phyloP scores from a whole-genome alignment of 1,139 yeast species.

The Magnusiomyces paraingens region DNA sequence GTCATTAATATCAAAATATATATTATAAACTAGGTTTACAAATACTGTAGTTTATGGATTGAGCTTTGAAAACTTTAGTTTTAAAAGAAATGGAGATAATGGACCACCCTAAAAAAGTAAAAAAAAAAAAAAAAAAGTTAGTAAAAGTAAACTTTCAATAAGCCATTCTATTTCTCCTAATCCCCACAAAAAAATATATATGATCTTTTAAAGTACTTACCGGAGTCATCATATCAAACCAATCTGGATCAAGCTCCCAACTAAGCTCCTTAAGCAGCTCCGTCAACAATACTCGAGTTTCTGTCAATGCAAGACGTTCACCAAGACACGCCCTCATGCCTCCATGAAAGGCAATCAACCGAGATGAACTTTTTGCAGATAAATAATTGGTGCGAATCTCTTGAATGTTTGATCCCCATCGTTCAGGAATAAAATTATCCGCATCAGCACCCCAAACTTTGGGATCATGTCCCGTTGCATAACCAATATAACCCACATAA shows the following conservation, averaged over 20 bases:
- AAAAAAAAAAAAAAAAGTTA: not conserved
- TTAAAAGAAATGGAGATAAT: slow-evolving; percentile 14
- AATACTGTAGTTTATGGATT: not conserved
- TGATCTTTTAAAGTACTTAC: too few relatives aligned
- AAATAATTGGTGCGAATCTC: slow-evolving; percentile 36
- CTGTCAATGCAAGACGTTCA: slow-evolving; percentile 49
- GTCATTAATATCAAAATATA: too few relatives aligned
- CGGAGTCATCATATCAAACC: slow-evolving; percentile 51
- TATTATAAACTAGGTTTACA: not conserved
- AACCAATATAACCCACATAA: slow-evolving; percentile 54
- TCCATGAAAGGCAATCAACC: slow-evolving; percentile 54
- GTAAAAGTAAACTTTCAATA: not conserved
- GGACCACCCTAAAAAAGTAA: slow-evolving; percentile 13
- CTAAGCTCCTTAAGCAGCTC: slow-evolving; percentile 36
- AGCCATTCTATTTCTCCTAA: too few relatives aligned
- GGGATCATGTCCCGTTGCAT: slow-evolving; percentile 48
- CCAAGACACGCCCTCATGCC: slow-evolving; percentile 58
- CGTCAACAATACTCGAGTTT: slow-evolving; percentile 38
- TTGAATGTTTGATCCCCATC: slow-evolving; percentile 48
- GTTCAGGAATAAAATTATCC: slow-evolving; percentile 43
- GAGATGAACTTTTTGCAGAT: slow-evolving; percentile 40
- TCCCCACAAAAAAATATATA: too few relatives aligned
- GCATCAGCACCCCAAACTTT: slow-evolving; percentile 48
- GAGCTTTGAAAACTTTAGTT: slow-evolving; percentile 5
- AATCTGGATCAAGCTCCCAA: slow-evolving; percentile 37